A percentile compares a stretch with the other conserved stretches of the same genome.
Conservation (phyloP, 148 eudicot genomes). For the Vaccinium vitisidaea region DNA sequence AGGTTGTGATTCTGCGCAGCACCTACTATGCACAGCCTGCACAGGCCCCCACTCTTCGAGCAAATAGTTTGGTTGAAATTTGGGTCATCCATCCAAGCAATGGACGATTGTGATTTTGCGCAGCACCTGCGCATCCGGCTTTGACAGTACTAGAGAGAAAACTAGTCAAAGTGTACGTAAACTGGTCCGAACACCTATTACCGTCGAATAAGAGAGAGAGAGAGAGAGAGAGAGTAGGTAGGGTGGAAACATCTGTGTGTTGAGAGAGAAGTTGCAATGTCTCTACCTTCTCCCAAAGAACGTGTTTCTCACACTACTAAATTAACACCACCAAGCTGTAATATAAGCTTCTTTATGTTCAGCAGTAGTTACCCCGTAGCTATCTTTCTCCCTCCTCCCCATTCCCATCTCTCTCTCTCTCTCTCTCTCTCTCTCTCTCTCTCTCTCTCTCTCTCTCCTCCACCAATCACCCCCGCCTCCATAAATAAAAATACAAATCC, state of each 20-base stretch:
- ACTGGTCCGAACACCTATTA: too few relatives aligned
- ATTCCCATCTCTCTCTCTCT: too few relatives aligned
- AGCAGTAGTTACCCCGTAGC: slow-evolving; percentile 9
- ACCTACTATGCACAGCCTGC: too few relatives aligned
- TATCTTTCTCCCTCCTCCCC: slow-evolving; percentile 4
- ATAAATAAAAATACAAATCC: neutral
- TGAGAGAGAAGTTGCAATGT: neutral
- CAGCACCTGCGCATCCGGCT: too few relatives aligned
- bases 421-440: too few relatives aligned
- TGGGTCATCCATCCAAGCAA: too few relatives aligned
- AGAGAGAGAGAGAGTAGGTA: slow-evolving; percentile 2
- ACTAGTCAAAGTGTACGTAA: too few relatives aligned
- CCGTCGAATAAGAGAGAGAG: neutral
- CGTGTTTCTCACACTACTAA: neutral
- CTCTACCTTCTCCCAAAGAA: neutral
- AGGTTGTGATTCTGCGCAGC: too few relatives aligned
- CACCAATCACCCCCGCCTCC: neutral
- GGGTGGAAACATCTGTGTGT: slow-evolving; percentile 18
- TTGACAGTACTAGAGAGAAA: too few relatives aligned
- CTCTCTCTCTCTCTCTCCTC: neutral
- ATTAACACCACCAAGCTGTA: neutral
- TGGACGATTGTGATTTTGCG: too few relatives aligned
- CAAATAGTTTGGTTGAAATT: too few relatives aligned
- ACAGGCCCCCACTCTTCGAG: too few relatives aligned
- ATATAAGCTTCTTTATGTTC: neutral